These are phyloP conservation scores for Scutellaria galericulata DNA, from an alignment of 257 asterid species.

Conservation along the genomic window DNA sequence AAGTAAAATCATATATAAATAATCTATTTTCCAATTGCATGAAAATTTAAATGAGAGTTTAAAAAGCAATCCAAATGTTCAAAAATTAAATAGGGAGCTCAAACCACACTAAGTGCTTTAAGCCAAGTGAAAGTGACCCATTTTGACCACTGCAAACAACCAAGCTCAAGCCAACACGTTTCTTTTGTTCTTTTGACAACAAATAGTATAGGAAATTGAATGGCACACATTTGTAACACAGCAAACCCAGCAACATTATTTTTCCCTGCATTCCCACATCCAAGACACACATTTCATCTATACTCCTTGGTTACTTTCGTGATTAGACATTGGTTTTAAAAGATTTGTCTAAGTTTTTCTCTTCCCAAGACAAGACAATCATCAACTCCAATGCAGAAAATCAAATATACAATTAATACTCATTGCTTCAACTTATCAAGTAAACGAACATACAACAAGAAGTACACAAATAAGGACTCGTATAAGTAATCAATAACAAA, in stretches of 20 bases:
- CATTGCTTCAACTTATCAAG: not conserved
- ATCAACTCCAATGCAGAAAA: constrained; percentile 14
- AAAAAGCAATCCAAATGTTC: not conserved
- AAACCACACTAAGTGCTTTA: not conserved
- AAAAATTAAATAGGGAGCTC: not conserved
- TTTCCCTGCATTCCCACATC: constrained; percentile 2
- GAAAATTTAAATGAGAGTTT: not conserved
- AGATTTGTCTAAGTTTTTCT: not conserved
- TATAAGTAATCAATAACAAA: constrained; percentile 13
- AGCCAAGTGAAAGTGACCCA: not conserved
- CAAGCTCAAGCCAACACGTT: not conserved
- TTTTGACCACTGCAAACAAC: not conserved
- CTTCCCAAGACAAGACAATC: constrained; percentile 1
- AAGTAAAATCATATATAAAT: not conserved
- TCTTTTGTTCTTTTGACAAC: constrained; percentile 4
- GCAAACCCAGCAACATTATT: not conserved
- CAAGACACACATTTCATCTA: not conserved
- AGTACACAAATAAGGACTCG: not conserved
- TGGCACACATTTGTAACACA: not conserved
- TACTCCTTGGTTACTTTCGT: not conserved
- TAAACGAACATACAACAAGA: not conserved
- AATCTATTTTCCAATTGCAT: not conserved
- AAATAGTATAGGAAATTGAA: not conserved
- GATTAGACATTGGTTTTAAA: not conserved
- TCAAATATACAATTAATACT: not conserved